A percentile compares a stretch with the other conserved stretches of the same genome.
phyloP scores from a whole-genome alignment of 108 stramenopile species.

The Cyclostephanos invisitatus region DNA sequence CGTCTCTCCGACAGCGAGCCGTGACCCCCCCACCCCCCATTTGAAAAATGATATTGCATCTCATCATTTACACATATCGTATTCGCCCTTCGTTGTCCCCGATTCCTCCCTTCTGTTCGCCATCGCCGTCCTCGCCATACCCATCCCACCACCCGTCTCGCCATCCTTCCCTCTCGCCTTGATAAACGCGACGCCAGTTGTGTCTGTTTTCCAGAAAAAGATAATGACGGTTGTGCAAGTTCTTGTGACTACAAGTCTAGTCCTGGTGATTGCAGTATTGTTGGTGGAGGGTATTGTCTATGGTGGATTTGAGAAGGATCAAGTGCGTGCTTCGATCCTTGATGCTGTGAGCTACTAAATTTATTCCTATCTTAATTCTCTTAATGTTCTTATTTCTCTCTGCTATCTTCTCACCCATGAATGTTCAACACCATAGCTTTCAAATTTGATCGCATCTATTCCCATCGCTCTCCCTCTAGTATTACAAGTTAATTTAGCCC shows the following conservation, averaged over 20 bases:
- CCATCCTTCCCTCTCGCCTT: too few relatives aligned
- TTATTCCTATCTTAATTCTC: neutral
- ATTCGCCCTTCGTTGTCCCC: too few relatives aligned
- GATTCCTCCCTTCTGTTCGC: too few relatives aligned
- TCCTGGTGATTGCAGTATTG: conserved; percentile 64
- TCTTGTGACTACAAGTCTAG: conserved; percentile 53
- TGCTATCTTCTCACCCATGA: neutral
- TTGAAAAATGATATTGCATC: too few relatives aligned
- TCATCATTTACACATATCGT: too few relatives aligned
- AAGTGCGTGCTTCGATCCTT: conserved; percentile 43
- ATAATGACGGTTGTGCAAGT: conserved; percentile 70
- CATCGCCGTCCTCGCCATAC: too few relatives aligned
- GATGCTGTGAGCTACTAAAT: conserved; percentile 39
- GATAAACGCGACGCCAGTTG: too few relatives aligned
- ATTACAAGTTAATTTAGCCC: conserved; percentile 80
- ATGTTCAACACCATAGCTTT: conserved; percentile 29
- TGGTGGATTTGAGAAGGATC: conserved; percentile 45
- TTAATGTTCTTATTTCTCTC: neutral
- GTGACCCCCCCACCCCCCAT: too few relatives aligned
- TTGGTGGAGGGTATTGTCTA: conserved; percentile 56
- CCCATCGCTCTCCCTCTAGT: conserved; percentile 88
- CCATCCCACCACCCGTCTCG: too few relatives aligned
- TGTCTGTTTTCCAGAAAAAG: conserved; percentile 71
- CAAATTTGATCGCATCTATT: conserved; percentile 81
- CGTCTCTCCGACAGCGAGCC: too few relatives aligned